Evolutionary conservation across 768 basidiomycete species (phyloP).

Genomic region (Lanmaoa rubissima): DNA sequence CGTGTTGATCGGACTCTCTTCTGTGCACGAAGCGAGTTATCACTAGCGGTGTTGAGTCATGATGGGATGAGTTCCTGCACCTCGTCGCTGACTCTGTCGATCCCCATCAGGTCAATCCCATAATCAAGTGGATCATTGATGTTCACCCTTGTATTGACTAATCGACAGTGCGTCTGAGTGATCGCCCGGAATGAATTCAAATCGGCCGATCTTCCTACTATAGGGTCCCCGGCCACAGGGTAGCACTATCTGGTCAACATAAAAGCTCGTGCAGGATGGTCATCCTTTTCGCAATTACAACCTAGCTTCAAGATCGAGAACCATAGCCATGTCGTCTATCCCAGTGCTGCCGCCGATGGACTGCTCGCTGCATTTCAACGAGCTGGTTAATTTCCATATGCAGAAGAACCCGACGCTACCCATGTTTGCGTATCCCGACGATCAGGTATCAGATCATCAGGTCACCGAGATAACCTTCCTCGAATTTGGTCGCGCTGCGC

Average conservation of each 20-base stretch:
- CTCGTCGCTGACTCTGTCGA: not conserved
- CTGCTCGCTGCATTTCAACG: slow-evolving; percentile 14
- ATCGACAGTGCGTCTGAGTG: not conserved
- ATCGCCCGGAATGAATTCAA: not conserved
- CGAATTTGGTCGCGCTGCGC: slow-evolving; percentile 23
- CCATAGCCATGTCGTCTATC: not conserved
- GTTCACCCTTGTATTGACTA: not conserved
- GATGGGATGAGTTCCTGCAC: not conserved
- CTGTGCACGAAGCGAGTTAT: not conserved
- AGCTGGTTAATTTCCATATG: slow-evolving; percentile 19
- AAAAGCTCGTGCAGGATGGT: not conserved
- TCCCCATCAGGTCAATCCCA: not conserved
- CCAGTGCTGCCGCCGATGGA: slow-evolving; percentile 16
- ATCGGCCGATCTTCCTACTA: not conserved
- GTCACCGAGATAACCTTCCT: slow-evolving; percentile 10
- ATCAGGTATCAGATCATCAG: slow-evolving; percentile 9
- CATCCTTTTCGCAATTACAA: not conserved
- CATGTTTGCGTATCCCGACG: slow-evolving; percentile 14
- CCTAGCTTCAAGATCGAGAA: too few species aligned
- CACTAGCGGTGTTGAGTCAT: not conserved
- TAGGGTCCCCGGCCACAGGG: not conserved
- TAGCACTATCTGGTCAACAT: not conserved
- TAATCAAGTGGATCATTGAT: not conserved
- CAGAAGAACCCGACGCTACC: slow-evolving; percentile 11
- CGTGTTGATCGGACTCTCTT: not conserved